Evolutionary conservation across 345 rosid species (phyloP).

Genomic region (Hibiscus mutabilis): DNA sequence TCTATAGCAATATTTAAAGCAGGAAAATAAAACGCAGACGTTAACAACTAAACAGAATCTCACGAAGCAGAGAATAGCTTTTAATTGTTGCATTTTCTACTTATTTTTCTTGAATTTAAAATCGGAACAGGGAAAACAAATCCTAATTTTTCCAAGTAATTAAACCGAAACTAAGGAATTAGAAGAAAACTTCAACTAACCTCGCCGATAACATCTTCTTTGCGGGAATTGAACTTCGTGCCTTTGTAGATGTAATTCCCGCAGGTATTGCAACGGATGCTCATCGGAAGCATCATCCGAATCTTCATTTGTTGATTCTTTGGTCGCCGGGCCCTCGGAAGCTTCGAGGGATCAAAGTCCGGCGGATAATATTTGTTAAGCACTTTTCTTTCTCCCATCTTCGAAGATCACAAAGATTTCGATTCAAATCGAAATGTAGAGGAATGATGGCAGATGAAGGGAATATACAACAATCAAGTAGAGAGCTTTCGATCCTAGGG

Average conservation of each 20-base stretch:
- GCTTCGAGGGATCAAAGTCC: conserved; percentile 85
- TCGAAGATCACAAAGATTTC: background rate
- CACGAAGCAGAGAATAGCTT: background rate
- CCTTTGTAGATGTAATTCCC: conserved; percentile 92
- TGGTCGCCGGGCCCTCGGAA: conserved; percentile 63
- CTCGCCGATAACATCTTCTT: conserved; percentile 87
- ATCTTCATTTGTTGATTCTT: conserved; percentile 90
- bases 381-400: conserved; percentile 94
- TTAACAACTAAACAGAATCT: background rate
- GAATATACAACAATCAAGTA: too few species aligned
- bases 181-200: conserved; percentile 18
- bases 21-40: background rate
- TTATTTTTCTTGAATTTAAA: background rate
- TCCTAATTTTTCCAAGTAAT: background rate
- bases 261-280: conserved; percentile 83
- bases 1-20: background rate
- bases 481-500: too few species aligned
- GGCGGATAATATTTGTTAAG: conserved; percentile 91
- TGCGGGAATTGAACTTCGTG: conserved; percentile 87
- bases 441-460: too few species aligned
- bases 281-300: conserved; percentile 98
- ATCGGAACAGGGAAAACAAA: background rate
- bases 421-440: background rate
- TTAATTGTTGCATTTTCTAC: background rate
- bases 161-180: background rate